Evolutionary conservation across 106 monocot species (phyloP), one percentile per base, ranked within the genome.

Genomic region (Dioscorea zingiberensis): DNA sequence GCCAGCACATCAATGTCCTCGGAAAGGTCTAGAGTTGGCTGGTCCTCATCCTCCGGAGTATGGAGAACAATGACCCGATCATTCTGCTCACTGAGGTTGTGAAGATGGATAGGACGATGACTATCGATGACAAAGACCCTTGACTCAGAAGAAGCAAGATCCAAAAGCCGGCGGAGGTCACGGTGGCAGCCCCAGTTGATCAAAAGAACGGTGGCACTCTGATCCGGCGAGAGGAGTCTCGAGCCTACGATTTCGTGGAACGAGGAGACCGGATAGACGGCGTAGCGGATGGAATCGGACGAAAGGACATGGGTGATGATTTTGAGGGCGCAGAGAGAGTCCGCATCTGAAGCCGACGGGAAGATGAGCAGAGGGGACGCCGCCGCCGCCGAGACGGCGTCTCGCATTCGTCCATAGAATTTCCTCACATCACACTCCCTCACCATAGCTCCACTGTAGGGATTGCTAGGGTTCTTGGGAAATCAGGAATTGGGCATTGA

Each of bases 151-250:
- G 74, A 25, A 18, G 80, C 66, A n/a, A 90, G 78, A 22, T 69
- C 55, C 15, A 89, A 48, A 30, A 86, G 10, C 6, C 78, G 75
- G 15, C 76, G 71, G 21, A 94, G 67, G 28, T 94, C 89, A 21
- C 85, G 77, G 65, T 84, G 83, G 73, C 87, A 87, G 45, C 90
- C 90, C 90, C 89, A 94, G 24, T 90, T 90, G 27, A 94, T 78
- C 32, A 90, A 71, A n/a, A 94, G 77, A 11, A 94, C 27, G 28
- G 76, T 68, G 13, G 81, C 28, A 17, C 53, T 45, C 22, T 77
- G 71, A 29, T 69, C 59, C 0, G 83, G 67, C 7, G 72, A 72
- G 14, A 66, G 78, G 64, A 81, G 28, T 46, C 27, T 70, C 9
- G 79, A 21, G 16, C 70, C 72, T 2, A 62, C 66, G 72, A 87